Evolutionary conservation across 768 basidiomycete species (phyloP).

Genomic region (Kwoniella sp.): DNA sequence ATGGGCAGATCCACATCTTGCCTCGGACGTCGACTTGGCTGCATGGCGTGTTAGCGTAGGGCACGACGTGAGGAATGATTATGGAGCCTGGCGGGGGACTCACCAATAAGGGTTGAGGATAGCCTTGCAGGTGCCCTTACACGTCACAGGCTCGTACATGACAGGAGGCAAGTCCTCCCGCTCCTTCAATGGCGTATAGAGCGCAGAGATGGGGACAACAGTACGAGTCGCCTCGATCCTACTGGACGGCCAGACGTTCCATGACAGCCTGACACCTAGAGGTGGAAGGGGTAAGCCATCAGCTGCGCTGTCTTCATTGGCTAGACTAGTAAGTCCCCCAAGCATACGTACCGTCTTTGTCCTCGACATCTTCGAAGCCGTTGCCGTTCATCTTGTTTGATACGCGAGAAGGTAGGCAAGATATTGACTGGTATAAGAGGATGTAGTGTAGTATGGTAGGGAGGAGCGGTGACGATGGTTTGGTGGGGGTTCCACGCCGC

Average conservation of each 20-base stretch:
- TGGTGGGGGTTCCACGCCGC: slow-evolving; percentile 17
- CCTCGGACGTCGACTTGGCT: slow-evolving; percentile 98
- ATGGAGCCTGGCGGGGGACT: slow-evolving; percentile 31
- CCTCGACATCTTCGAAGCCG: slow-evolving; percentile 89
- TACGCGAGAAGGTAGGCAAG: background rate
- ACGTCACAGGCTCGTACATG: slow-evolving; percentile 95
- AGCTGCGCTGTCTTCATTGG: background rate
- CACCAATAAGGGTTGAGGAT: slow-evolving; percentile 97
- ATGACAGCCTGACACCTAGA: slow-evolving; percentile 85
- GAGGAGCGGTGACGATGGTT: slow-evolving; percentile 2
- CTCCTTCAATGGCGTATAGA: slow-evolving; percentile 91
- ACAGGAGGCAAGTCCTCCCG: slow-evolving; percentile 93
- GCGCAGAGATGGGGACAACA: slow-evolving; percentile 95
- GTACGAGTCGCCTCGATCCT: slow-evolving; percentile 96
- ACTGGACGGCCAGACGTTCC: slow-evolving; percentile 99
- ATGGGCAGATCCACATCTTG: slow-evolving; percentile 99
- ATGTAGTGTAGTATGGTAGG: background rate
- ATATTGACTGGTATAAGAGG: background rate
- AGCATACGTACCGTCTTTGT: slow-evolving; percentile 71
- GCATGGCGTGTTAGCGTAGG: slow-evolving; percentile 9
- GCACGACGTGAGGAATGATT: background rate
- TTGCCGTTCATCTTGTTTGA: slow-evolving; percentile 52
- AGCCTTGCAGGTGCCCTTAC: slow-evolving; percentile 95
- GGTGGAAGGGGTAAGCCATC: background rate
- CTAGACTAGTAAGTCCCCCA: background rate